These are phyloP conservation scores for Penicillium freii DNA, from an alignment of 2,329 filamentous ascomycete genomes.

Conservation along the genomic window DNA sequence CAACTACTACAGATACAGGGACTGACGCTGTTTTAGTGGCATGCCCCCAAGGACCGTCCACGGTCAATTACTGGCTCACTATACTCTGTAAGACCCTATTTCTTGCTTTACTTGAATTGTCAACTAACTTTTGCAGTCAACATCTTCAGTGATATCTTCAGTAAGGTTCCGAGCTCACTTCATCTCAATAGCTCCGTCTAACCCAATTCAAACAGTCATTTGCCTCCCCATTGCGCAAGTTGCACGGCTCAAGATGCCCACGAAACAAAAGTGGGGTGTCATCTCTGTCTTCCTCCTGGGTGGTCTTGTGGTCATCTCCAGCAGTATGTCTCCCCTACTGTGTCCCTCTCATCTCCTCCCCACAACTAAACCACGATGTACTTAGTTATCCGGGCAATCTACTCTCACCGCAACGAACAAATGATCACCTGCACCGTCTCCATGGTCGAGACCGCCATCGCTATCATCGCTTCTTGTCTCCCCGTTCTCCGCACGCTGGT, in stretches of 20 bases:
- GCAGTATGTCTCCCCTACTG: conserved; percentile 15
- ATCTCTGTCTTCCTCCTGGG: not conserved
- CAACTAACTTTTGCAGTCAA: not conserved
- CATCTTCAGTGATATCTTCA: not conserved
- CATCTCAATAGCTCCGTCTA: not conserved
- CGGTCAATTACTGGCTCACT: not conserved
- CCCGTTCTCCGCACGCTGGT: conserved; percentile 25
- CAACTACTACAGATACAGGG: not conserved
- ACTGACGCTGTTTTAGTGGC: not conserved
- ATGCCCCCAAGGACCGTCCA: not conserved
- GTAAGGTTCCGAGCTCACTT: not conserved
- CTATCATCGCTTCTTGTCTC: conserved; percentile 22
- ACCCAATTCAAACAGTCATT: not conserved
- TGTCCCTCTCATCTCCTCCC: not conserved
- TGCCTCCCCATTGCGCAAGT: not conserved
- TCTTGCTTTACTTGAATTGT: not conserved
- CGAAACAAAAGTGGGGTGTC: not conserved
- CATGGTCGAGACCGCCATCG: conserved; percentile 24
- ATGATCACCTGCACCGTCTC: conserved; percentile 28
- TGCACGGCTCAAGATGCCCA: not conserved
- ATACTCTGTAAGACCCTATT: not conserved
- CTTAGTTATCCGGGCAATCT: conserved; percentile 24
- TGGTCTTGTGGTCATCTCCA: conserved; percentile 7
- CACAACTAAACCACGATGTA: not conserved
- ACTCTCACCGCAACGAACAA: conserved; percentile 21